Evolutionary conservation across 2,329 filamentous ascomycete genomes (phyloP), one percentile per base, ranked within the genome.

Genomic region (Trichoderma atrobrunneum): DNA sequence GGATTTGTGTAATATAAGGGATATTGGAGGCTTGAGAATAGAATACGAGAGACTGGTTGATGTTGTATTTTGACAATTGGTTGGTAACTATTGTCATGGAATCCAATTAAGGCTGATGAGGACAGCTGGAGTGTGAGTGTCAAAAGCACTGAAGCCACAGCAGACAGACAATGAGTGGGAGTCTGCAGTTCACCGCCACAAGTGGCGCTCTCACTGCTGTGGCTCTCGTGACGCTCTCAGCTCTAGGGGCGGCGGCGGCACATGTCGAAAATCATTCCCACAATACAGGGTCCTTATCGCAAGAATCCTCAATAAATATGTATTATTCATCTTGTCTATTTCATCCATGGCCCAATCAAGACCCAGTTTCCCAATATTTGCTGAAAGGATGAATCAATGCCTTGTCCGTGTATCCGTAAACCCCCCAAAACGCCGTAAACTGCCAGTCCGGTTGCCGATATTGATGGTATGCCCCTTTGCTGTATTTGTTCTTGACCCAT

Each of bases 341-440:
- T 60, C 62, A 60, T 54, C 39, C 11, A 14, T 32, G 57, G 56
- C 43, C 21, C 24, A 36, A 16, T 21, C 5, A 34, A 48, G 28
- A 28, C 26, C 57, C 39, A 62, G 51, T 36, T 54, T 59, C 57
- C 57, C 57, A 54, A 21, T 67, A 51, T 21, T 32, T 61, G 70
- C 56, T 51, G 18, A 21, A 32, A 39, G 21, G 14, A 30, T 24
- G 56, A 65, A 61, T 39, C 26, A 21, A 36, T 26, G 39, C 63
- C 51, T 51, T 67, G 54, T 32, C 56, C 63, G 6, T 60, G 62
- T 72, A 66, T 54, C 62, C 63, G 34, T 67, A 72, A 60, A 43
- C 3, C 21, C 57, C 48, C 60, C 36, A 6, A 66, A 75, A 76
- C 75, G 75, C 75, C 75, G 63, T 54, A 24, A 16, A 16, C 54